Evolutionary conservation across 768 basidiomycete genomes (phyloP).

Genomic region (Leccinum uliginosum): DNA sequence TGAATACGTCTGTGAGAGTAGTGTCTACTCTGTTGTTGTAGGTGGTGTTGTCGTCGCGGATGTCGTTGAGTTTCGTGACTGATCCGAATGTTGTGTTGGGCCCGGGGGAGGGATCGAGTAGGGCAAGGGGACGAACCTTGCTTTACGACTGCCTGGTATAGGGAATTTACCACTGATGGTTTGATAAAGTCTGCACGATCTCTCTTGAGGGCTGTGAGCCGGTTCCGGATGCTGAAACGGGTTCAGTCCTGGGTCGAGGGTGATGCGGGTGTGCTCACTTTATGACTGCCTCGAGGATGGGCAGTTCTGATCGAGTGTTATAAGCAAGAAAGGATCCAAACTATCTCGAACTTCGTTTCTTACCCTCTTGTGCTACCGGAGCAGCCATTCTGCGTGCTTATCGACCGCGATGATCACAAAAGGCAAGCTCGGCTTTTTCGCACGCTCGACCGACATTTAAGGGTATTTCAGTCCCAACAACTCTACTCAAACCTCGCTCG

Average conservation of each 20-base stretch:
- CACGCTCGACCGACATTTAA: constrained; percentile 30
- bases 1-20: constrained; percentile 93
- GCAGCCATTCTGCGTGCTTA: constrained; percentile 47
- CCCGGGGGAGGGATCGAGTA: too few relatives aligned
- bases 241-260: constrained; percentile 17
- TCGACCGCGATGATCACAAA: constrained; percentile 30
- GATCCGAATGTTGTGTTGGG: constrained; percentile 11
- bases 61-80: constrained; percentile 91
- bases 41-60: constrained; percentile 71
- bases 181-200: constrained; percentile 91
- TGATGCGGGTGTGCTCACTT: constrained; percentile 46
- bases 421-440: constrained; percentile 30
- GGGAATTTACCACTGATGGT: constrained; percentile 84
- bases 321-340: too few relatives aligned
- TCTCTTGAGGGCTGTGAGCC: constrained; percentile 91
- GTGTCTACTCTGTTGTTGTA: constrained; percentile 92
- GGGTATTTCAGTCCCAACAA: constrained; percentile 19
- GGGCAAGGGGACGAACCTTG: constrained; percentile 59
- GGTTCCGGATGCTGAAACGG: constrained; percentile 77
- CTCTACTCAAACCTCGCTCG: constrained; percentile 3
- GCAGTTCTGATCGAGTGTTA: constrained; percentile 59
- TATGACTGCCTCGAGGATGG: constrained; percentile 92
- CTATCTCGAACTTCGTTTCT: neutral
- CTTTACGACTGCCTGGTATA: constrained; percentile 91
- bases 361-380: constrained; percentile 79